Evolutionary conservation across 805 yeast species (phyloP).

Genomic region (Barnettozyma salicaria): DNA sequence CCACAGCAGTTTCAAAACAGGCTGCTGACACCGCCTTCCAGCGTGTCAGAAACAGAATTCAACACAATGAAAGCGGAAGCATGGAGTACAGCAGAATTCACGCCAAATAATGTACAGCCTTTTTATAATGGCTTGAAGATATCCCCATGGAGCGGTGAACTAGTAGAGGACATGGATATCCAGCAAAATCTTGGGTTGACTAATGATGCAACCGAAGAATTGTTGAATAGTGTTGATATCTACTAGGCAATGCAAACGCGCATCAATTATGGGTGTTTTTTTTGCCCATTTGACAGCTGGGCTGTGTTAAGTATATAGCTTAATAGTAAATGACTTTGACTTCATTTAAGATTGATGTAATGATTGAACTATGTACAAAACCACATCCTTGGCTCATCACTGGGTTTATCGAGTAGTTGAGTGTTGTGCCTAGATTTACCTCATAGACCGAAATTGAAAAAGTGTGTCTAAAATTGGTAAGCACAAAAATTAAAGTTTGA

Average conservation of each 20-base stretch:
- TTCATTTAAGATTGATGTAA: no score
- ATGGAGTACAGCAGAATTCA: not conserved
- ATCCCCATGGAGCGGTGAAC: conserved; percentile 21
- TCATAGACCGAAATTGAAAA: no score
- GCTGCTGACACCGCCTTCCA: conserved; percentile 21
- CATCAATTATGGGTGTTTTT: not conserved
- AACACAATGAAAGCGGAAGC: not conserved
- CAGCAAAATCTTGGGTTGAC: conserved; percentile 8
- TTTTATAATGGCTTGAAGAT: conserved; percentile 15
- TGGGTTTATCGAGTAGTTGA: no score
- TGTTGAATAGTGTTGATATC: conserved; percentile 1
- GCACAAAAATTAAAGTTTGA: no score
- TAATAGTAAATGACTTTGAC: no score
- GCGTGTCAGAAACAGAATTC: conserved; percentile 14
- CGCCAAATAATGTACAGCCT: not conserved
- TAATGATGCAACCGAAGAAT: conserved; percentile 7
- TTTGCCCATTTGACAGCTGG: no score
- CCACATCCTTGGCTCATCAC: no score
- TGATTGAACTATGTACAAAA: no score
- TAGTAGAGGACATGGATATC: conserved; percentile 4
- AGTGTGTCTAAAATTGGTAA: no score
- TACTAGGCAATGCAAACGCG: not conserved
- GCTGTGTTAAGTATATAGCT: no score
- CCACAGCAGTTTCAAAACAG: conserved; percentile 11
- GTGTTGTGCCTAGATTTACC: no score